A percentile compares a stretch with the other conserved stretches of the same genome.
These are phyloP conservation scores for Blepharisma undulans DNA, from an alignment of 169 alveolate species.

Conservation along the genomic window DNA sequence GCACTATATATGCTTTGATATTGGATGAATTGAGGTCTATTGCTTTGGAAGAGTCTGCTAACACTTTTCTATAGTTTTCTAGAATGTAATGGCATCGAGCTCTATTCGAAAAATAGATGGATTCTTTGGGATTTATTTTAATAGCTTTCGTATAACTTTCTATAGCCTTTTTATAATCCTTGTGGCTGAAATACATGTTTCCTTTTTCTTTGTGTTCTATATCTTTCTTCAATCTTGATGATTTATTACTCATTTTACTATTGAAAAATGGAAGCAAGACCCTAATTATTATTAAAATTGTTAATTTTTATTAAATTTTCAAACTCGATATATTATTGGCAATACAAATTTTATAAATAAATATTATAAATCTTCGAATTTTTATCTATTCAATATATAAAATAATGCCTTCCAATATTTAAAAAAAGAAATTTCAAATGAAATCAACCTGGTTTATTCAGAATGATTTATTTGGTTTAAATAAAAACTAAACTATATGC, in stretches of 20 bases:
- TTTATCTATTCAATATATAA: too few relatives aligned
- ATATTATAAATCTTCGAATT: too few relatives aligned
- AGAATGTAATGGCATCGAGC: constrained; percentile 77
- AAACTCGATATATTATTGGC: too few relatives aligned
- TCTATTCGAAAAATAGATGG: constrained; percentile 89
- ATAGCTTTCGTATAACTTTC: constrained; percentile 57
- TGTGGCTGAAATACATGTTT: constrained; percentile 41
- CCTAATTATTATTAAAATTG: not conserved
- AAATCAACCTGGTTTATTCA: too few relatives aligned
- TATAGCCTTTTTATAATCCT: constrained; percentile 46
- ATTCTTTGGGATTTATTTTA: constrained; percentile 61
- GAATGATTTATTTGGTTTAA: too few relatives aligned
- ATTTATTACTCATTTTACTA: not conserved
- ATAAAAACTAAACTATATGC: too few relatives aligned
- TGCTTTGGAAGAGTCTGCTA: constrained; percentile 6
- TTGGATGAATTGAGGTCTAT: not conserved
- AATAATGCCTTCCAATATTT: too few relatives aligned
- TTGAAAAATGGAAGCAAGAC: not conserved
- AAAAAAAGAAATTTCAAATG: too few relatives aligned
- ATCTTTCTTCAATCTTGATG: not conserved
- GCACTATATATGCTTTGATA: constrained; percentile 26
- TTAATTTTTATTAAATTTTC: too few relatives aligned
- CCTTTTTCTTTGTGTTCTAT: constrained; percentile 46
- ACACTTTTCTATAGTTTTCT: not conserved
- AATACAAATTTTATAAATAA: too few relatives aligned